These are phyloP conservation scores for Tilletiopsis washingtonensis DNA, from an alignment of 1,284 basidiomycete species.

Conservation along the genomic window DNA sequence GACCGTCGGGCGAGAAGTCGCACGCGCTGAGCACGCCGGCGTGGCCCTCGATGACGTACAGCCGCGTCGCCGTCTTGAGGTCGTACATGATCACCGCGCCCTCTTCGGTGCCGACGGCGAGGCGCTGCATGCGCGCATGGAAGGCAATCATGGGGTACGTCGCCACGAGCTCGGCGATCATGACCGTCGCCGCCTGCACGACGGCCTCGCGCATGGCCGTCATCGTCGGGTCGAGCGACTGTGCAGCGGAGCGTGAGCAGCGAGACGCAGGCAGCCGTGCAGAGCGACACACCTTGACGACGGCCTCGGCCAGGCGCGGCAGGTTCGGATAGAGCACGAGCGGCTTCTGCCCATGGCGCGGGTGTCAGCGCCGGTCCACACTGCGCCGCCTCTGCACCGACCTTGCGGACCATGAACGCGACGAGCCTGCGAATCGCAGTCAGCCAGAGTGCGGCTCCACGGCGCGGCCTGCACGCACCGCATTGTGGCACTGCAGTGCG, in stretches of 20 bases:
- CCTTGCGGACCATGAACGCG: slow-evolving; percentile 85
- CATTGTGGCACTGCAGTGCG: slow-evolving; percentile 79
- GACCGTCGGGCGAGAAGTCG: slow-evolving; percentile 79
- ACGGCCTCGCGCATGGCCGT: slow-evolving; percentile 76
- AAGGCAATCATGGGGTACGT: slow-evolving; percentile 87
- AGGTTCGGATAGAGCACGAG: slow-evolving; percentile 76
- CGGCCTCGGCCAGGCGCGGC: slow-evolving; percentile 81
- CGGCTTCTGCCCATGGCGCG: slow-evolving; percentile 58
- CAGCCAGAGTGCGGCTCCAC: too few relatives aligned
- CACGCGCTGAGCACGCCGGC: slow-evolving; percentile 15
- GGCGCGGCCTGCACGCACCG: slow-evolving; percentile 49
- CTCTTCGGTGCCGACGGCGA: slow-evolving; percentile 89
- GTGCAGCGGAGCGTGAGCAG: neutral
- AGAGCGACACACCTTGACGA: slow-evolving; percentile 59
- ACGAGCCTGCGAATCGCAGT: slow-evolving; percentile 55
- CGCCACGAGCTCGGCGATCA: slow-evolving; percentile 65
- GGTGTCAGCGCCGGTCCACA: slow-evolving; percentile 1
- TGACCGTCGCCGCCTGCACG: slow-evolving; percentile 82
- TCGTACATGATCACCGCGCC: slow-evolving; percentile 82
- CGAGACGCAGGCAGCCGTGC: neutral
- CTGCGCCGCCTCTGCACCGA: slow-evolving; percentile 35
- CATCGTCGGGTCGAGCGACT: slow-evolving; percentile 80
- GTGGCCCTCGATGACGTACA: slow-evolving; percentile 90
- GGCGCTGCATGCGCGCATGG: slow-evolving; percentile 70
- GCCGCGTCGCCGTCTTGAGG: slow-evolving; percentile 83